Evolutionary conservation across 2,329 filamentous ascomycete species (phyloP).

Genomic region (Colletotrichum endophyticum): DNA sequence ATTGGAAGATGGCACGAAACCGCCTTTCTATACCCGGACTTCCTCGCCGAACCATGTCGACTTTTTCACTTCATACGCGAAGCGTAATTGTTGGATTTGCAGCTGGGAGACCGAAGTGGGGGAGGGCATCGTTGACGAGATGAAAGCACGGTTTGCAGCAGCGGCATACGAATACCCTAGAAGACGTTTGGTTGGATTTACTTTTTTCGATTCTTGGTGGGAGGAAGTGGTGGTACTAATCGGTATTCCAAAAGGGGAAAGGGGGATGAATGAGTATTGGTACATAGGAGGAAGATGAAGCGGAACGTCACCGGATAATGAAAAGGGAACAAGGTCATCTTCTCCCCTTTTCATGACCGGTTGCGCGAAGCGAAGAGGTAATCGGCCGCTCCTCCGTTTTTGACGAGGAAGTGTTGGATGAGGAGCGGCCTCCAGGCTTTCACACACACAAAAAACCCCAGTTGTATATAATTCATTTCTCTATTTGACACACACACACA

Average conservation of each 20-base stretch:
- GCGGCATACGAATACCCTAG: slow-evolving; percentile 20
- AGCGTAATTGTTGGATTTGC: neutral
- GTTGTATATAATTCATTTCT: slow-evolving; percentile 20
- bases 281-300: neutral
- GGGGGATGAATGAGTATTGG: neutral
- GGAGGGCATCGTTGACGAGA: neutral
- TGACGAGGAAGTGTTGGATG: neutral
- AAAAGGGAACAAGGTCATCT: neutral
- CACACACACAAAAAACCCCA: neutral
- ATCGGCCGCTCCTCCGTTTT: neutral
- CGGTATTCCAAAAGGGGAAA: neutral
- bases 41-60: neutral
- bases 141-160: neutral
- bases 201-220: slow-evolving; percentile 8
- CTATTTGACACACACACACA: neutral
- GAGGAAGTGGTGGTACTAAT: neutral
- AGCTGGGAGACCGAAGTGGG: neutral
- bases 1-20: neutral
- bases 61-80: neutral
- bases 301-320: neutral
- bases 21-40: neutral
- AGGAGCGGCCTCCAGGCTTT: neutral
- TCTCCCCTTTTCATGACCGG: neutral
- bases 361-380: neutral
- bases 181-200: neutral